A percentile compares a stretch with the other conserved stretches of the same genome.
Evolutionary conservation across 2,329 filamentous ascomycete species (phyloP).

Genomic region (Coleophoma eucalyptorum): DNA sequence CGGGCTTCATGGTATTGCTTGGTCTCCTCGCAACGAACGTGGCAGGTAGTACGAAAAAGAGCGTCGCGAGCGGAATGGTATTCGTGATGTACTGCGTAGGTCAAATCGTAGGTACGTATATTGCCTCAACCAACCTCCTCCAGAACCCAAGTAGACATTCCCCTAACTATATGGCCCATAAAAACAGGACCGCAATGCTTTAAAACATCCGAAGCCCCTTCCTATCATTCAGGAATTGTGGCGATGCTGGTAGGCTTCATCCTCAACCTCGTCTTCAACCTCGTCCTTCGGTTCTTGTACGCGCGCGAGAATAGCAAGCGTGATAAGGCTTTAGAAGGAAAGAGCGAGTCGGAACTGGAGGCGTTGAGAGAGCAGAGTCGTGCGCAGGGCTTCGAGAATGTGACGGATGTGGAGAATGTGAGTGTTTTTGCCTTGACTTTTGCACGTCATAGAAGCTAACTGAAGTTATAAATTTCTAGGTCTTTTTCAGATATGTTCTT

Average conservation of each 20-base stretch:
- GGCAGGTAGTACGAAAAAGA: conserved; percentile 72
- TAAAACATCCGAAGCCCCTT: conserved; percentile 24
- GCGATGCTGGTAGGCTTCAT: conserved; percentile 27
- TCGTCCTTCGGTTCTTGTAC: conserved; percentile 17
- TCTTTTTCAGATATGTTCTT: no score
- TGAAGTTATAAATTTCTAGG: no score
- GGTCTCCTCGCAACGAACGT: conserved; percentile 58
- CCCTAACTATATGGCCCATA: no score
- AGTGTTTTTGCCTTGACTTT: conserved; percentile 6
- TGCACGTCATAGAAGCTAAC: no score
- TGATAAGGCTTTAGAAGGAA: conserved; percentile 21
- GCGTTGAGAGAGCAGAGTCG: conserved; percentile 26
- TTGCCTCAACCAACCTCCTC: conserved; percentile 8
- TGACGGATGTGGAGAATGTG: conserved; percentile 33
- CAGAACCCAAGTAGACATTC: no score
- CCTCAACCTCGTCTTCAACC: conserved; percentile 24
- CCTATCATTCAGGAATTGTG: conserved; percentile 30
- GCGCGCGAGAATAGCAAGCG: conserved; percentile 27
- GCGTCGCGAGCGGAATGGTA: conserved; percentile 64
- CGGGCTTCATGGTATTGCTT: conserved; percentile 30
- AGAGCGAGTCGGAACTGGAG: conserved; percentile 26
- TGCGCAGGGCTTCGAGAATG: conserved; percentile 33
- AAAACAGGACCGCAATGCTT: conserved; percentile 29
- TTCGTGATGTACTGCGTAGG: conserved; percentile 73
- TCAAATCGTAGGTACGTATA: conserved; percentile 62